Evolutionary conservation across 768 basidiomycete genomes (phyloP).

Genomic region (Tylopilus felleus): DNA sequence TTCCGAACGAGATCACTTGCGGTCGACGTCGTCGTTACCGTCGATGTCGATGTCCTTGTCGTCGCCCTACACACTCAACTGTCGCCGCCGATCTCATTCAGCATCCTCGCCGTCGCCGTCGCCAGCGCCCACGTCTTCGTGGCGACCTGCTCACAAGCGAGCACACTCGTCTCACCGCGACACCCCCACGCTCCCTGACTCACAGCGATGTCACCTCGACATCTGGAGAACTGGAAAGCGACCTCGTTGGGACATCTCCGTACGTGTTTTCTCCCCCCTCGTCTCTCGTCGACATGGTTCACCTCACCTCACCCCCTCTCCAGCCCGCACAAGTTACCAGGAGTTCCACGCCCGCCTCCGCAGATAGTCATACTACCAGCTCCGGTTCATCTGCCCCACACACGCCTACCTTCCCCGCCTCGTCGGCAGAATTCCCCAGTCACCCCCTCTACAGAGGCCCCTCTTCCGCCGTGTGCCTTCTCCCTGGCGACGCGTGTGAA

Average conservation of each 20-base stretch:
- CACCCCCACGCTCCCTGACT: conserved; percentile 34
- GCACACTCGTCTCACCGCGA: conserved; percentile 40
- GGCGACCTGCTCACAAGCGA: conserved; percentile 49
- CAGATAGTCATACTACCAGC: conserved; percentile 27
- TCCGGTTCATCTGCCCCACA: conserved; percentile 27
- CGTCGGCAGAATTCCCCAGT: conserved; percentile 47
- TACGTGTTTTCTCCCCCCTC: conserved; percentile 26
- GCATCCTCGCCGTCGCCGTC: conserved; percentile 36
- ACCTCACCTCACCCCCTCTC: conserved; percentile 2
- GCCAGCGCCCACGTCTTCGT: conserved; percentile 35
- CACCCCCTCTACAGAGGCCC: conserved; percentile 15
- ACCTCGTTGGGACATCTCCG: conserved; percentile 46
- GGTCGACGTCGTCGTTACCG: background rate
- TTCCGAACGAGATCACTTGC: conserved; percentile 17
- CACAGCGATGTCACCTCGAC: conserved; percentile 52
- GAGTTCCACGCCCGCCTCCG: conserved; percentile 29
- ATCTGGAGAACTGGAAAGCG: conserved; percentile 54
- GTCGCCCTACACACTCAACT: conserved; percentile 33
- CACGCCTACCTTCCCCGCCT: conserved; percentile 41
- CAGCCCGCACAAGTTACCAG: conserved; percentile 23
- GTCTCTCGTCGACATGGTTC: conserved; percentile 5
- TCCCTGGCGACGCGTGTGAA: conserved; percentile 21
- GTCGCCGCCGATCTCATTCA: conserved; percentile 56
- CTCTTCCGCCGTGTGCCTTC: conserved; percentile 20
- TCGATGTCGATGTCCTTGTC: conserved; percentile 29